These are phyloP conservation scores for Ehretia macrophylla DNA, from an alignment of 257 asterid species.

Conservation along the genomic window DNA sequence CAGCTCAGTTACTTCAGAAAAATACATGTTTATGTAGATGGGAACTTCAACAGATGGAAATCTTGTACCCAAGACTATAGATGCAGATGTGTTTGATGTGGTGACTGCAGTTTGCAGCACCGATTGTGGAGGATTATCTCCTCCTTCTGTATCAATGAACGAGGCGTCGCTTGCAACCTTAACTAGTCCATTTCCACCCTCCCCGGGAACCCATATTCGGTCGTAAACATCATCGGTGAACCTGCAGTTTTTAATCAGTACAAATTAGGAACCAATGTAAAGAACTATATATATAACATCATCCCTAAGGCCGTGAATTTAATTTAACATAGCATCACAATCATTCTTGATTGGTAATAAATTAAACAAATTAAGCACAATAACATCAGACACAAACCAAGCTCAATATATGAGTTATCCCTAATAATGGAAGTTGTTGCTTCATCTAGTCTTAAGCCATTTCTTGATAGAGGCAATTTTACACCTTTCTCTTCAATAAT, in stretches of 20 bases:
- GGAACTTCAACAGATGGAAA: slow-evolving; percentile 22
- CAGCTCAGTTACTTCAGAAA: slow-evolving; percentile 54
- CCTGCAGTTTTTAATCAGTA: slow-evolving; percentile 9
- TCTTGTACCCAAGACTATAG: slow-evolving; percentile 18
- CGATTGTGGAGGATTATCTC: slow-evolving; percentile 45
- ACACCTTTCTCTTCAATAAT: too few relatives aligned
- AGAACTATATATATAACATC: not conserved
- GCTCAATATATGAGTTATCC: too few relatives aligned
- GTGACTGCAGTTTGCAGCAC: slow-evolving; percentile 40
- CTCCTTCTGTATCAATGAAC: not conserved
- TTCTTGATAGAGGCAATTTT: too few relatives aligned
- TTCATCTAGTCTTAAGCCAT: too few relatives aligned
- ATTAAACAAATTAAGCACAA: too few relatives aligned
- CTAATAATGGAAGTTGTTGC: too few relatives aligned
- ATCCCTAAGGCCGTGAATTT: too few relatives aligned
- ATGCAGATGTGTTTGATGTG: slow-evolving; percentile 7
- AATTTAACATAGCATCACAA: too few relatives aligned
- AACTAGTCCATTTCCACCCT: slow-evolving; percentile 13
- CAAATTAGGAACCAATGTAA: not conserved
- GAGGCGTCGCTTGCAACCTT: slow-evolving; percentile 16
- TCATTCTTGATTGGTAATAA: too few relatives aligned
- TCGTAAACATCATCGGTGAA: slow-evolving; percentile 38
- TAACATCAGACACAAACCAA: too few relatives aligned
- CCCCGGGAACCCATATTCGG: slow-evolving; percentile 48
- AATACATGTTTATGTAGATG: slow-evolving; percentile 41